phyloP scores from a whole-genome alignment of 2,329 filamentous ascomycete genomes.

The Sarocladium oryzae region DNA sequence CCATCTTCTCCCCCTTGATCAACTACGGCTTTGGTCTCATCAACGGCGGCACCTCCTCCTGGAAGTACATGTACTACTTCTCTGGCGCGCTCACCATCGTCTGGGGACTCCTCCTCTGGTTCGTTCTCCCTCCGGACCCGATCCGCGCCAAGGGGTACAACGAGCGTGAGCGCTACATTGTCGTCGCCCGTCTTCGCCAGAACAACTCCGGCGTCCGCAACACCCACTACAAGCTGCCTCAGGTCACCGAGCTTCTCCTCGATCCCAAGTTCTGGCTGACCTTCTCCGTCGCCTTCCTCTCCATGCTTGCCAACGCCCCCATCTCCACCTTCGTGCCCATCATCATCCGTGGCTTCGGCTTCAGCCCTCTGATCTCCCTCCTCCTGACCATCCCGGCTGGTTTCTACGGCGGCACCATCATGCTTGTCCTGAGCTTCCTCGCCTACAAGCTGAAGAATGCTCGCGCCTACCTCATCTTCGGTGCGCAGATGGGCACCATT shows the following conservation, averaged over 20 bases:
- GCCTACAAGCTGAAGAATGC: slow-evolving; percentile 29
- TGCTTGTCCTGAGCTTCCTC: slow-evolving; percentile 31
- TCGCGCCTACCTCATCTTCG: slow-evolving; percentile 31
- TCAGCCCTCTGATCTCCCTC: slow-evolving; percentile 34
- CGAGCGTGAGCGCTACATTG: slow-evolving; percentile 21
- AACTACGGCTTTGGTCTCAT: slow-evolving; percentile 42
- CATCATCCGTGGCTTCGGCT: slow-evolving; percentile 38
- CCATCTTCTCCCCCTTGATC: slow-evolving; percentile 37
- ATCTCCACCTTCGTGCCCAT: slow-evolving; percentile 38
- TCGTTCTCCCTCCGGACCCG: slow-evolving; percentile 33
- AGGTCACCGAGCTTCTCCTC: slow-evolving; percentile 29
- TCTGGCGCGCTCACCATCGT: slow-evolving; percentile 30
- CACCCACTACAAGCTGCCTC: slow-evolving; percentile 35
- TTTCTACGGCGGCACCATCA: slow-evolving; percentile 27
- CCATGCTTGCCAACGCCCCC: slow-evolving; percentile 37
- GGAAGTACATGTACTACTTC: slow-evolving; percentile 18
- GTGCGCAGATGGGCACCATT: slow-evolving; percentile 34
- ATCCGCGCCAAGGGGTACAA: slow-evolving; percentile 26
- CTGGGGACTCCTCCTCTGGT: slow-evolving; percentile 31
- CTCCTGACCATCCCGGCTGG: slow-evolving; percentile 31
- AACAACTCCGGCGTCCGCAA: slow-evolving; percentile 35
- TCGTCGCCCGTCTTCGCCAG: slow-evolving; percentile 20
- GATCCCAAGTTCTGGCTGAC: slow-evolving; percentile 30
- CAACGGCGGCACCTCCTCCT: slow-evolving; percentile 26
- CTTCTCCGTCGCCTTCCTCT: slow-evolving; percentile 29